Percentiles rank a stretch among this genome's conserved stretches.
Evolutionary conservation across 1,284 basidiomycete species (phyloP).

Genomic region (Vanrija sp.): DNA sequence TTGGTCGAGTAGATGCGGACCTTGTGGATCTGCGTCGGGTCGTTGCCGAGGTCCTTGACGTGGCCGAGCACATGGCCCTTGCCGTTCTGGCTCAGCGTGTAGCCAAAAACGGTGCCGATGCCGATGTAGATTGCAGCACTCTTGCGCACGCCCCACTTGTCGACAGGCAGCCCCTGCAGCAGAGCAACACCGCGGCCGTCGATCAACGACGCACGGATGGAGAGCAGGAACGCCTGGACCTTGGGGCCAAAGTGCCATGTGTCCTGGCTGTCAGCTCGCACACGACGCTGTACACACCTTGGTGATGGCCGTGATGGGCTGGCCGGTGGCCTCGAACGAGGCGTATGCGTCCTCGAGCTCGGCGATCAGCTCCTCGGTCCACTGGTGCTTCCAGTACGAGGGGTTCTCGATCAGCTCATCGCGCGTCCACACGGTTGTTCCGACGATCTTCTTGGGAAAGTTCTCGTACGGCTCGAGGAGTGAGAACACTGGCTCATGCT

Average conservation of each 20-base stretch:
- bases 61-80: slow-evolving; percentile 50
- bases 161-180: slow-evolving; percentile 48
- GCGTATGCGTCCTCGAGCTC: slow-evolving; percentile 34
- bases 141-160: slow-evolving; percentile 43
- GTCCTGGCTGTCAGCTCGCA: slow-evolving; percentile 14
- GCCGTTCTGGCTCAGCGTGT: slow-evolving; percentile 44
- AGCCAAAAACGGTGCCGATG: slow-evolving; percentile 45
- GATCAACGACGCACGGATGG: slow-evolving; percentile 28
- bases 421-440: slow-evolving; percentile 38
- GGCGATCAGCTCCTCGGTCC: slow-evolving; percentile 25
- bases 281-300: slow-evolving; percentile 14
- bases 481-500: slow-evolving; percentile 23
- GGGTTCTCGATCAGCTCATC: slow-evolving; percentile 26
- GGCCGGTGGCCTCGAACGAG: slow-evolving; percentile 24
- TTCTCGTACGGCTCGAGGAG: slow-evolving; percentile 35
- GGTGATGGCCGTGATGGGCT: slow-evolving; percentile 27
- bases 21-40: slow-evolving; percentile 48
- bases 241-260: slow-evolving; percentile 6
- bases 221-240: slow-evolving; percentile 16
- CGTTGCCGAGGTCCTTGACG: slow-evolving; percentile 50
- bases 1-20: slow-evolving; percentile 52
- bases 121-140: slow-evolving; percentile 48
- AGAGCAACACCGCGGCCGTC: slow-evolving; percentile 47
- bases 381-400: slow-evolving; percentile 31
- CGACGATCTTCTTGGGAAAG: slow-evolving; percentile 43